phyloP scores from a whole-genome alignment of 2,329 filamentous ascomycete species.

The Aureobasidium musti region DNA sequence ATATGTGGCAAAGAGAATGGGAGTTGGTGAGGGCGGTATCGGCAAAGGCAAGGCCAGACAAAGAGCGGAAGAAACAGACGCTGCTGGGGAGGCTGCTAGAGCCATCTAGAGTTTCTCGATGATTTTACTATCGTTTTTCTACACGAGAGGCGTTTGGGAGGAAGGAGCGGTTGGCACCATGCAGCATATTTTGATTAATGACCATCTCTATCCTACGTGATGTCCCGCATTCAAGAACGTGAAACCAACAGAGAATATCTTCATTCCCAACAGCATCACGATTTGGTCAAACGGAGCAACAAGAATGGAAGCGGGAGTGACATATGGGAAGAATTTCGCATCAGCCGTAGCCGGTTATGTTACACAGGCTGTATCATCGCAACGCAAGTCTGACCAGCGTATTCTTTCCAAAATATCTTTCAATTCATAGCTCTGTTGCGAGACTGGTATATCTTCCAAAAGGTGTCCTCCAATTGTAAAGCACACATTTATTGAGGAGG shows the following conservation, averaged over 20 bases:
- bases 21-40: constrained; percentile 79
- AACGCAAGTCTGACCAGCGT: no score
- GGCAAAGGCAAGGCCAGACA: constrained; percentile 60
- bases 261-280: no score
- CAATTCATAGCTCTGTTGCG: constrained; percentile 2
- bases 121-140: no score
- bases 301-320: no score
- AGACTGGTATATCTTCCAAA: not conserved
- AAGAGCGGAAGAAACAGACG: constrained; percentile 57
- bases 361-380: no score
- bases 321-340: no score
- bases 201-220: not conserved
- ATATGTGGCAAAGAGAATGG: constrained; percentile 94
- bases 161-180: not conserved
- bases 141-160: not conserved
- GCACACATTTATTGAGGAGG: constrained; percentile 36
- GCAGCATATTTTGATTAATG: not conserved
- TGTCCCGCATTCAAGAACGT: no score
- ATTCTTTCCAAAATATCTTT: not conserved
- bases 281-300: no score
- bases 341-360: no score
- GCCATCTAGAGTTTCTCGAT: constrained; percentile 43
- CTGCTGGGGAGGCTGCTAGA: constrained; percentile 62
- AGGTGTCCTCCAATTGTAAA: not conserved
- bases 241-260: no score